Evolutionary conservation across 2,329 filamentous ascomycete species (phyloP), one percentile per base, ranked within the genome.

Genomic region (Aureobasidium uvarum): DNA sequence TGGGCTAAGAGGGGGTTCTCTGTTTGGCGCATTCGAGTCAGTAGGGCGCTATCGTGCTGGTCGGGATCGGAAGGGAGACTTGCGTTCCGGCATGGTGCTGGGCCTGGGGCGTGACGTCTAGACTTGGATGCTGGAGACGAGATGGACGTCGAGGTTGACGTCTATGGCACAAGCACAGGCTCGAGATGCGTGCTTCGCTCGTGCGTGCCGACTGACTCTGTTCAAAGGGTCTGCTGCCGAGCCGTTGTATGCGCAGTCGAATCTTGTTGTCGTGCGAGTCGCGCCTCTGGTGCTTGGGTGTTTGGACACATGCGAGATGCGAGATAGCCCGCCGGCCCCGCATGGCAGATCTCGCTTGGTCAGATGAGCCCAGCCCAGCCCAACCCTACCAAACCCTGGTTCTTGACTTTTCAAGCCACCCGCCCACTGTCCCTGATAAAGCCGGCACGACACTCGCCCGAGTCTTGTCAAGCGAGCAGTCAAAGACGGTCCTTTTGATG

Each of bases 1-100:
- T 99, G 95, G 70, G 93, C 90, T 54, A 99, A 87, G 69, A 97
- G 86, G 18, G 89, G 91, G 79, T 97, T 92, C 18, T 66, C 67
- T 67, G 31, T 60, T 33, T n/a, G 38, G 6, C 38, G 20, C 31
- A 41, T 62, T 4, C 36, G 20, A 11, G 54, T 67, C 56, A 55
- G 63, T 66, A n/a, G 50, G 33, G 52, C 25, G 8, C n/a, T 16
- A 5, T 41, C 2, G n/a, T 13, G 20, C 10, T 48, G 20, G 33
- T 18, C 8, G 8, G 45, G 33, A 33, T 13, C 16, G 25, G 18
- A 16, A 38, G 20, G 43, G 10, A 56, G 18, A 59, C 63, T 59
- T 54, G 28, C 63, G 63, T 59, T 65, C 63, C 3, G 31, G 52
- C 63, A 65, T 65, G 48, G 5, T 36, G 48, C 8, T 20, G 23